Base-by-base conservation (phyloP, 352 stramenopile species). In the Globisporangium ultimum region DNA sequence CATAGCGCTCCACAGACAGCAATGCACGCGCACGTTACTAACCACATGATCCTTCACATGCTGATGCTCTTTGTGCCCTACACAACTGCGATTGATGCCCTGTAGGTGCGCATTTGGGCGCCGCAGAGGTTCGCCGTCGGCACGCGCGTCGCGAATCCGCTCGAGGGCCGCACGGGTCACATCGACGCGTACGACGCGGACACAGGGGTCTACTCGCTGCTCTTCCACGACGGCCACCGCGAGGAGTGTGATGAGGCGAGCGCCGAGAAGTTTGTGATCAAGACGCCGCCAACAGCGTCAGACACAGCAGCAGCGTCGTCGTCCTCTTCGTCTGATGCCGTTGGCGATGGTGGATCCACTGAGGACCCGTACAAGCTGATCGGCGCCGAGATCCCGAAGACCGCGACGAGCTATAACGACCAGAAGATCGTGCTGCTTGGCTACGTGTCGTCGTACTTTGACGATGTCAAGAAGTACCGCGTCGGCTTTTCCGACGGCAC, bases 121-220 rank as follows among this genome's bases (percentile, higher is more conserved):
- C 59, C 66, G 46, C 76, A 78, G 61, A 67, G 74, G 20, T 78
- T 74, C 51, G 56, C 66, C 24, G 24, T 88, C 8, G 77, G 78
- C 38, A 84, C 69, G 38, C 77, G 77, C 15, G 78, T 89, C 15
- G 77, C 77, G 18, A 74, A 85, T 34, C 80, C 78, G 6, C 28
- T 88, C 12, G 78, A 89, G 60, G 80, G 80, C 47, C 73, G 78
- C 15, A 87, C 76, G 32, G 80, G 80, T n/a, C 32, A 67, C n/a
- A 78, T 89, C 48, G 58, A 61, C 21, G 51, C 55, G 15, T 89
- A 70, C 46, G 72, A 88, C 58, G 48, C 50, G 15, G 63, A 56
- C 49, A 63, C 62, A 28, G 76, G 67, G 0, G 48, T 82, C 24
- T 89, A 89, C 61, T 68, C 67, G 15, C 61, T 89, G 15, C 56